A percentile compares a stretch with the other conserved stretches of the same genome.
Conservation (phyloP, 257 asterid genomes). For the Plantago elongata region DNA sequence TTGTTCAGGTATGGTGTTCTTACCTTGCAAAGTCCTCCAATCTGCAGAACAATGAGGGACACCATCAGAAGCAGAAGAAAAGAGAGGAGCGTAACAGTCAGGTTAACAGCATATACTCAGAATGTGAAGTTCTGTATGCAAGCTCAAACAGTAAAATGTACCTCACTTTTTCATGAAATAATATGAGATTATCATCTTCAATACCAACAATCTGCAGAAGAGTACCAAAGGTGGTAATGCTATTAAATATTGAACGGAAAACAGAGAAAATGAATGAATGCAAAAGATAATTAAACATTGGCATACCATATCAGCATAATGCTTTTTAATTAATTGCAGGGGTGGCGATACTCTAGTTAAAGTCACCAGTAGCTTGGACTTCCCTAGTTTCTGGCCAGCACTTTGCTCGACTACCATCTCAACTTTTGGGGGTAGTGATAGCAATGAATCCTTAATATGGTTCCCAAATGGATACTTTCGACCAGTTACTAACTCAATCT, state of each 20-base stretch:
- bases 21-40: constrained; percentile 89
- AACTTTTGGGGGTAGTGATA: constrained; percentile 74
- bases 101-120: constrained; percentile 12
- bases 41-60: constrained; percentile 37
- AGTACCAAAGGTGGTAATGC: constrained; percentile 11
- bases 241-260: not conserved
- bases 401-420: constrained; percentile 65
- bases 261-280: not conserved
- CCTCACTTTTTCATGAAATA: constrained; percentile 88
- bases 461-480: constrained; percentile 94
- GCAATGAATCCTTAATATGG: constrained; percentile 83
- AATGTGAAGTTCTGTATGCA: not conserved
- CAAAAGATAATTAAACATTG: constrained; percentile 13
- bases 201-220: constrained; percentile 62
- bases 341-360: constrained; percentile 76
- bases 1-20: constrained; percentile 14
- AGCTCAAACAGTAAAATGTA: constrained; percentile 25
- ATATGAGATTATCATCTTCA: constrained; percentile 67
- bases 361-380: constrained; percentile 60
- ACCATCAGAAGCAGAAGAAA: not conserved
- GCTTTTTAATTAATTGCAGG: constrained; percentile 44
- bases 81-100: not conserved
- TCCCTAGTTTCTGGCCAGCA: constrained; percentile 59
- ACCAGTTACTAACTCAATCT: constrained; percentile 83
- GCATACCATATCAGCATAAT: constrained; percentile 90